These are phyloP conservation scores for Hymenoscyphus scutula DNA, from an alignment of 2,329 filamentous ascomycete genomes.

Conservation along the genomic window DNA sequence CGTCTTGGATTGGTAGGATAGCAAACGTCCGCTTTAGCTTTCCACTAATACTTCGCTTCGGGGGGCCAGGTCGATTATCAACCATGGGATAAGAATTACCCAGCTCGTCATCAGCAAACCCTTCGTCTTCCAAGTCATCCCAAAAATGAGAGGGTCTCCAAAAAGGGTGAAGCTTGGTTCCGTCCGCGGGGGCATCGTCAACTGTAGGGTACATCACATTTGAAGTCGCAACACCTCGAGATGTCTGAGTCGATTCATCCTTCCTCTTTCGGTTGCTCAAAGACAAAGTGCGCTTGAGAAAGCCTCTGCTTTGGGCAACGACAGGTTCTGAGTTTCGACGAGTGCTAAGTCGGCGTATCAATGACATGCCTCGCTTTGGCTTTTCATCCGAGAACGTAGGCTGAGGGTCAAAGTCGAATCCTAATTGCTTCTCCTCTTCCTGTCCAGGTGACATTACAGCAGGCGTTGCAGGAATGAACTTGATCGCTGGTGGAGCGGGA, in stretches of 20 bases:
- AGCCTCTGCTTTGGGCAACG: conserved; percentile 49
- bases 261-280: conserved; percentile 23
- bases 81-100: conserved; percentile 43
- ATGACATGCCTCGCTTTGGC: conserved; percentile 47
- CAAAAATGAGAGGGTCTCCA: conserved; percentile 56
- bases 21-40: conserved; percentile 53
- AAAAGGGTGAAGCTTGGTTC: conserved; percentile 56
- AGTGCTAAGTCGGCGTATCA: conserved; percentile 52
- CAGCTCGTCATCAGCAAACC: conserved; percentile 29
- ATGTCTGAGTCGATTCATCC: conserved; percentile 29
- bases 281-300: conserved; percentile 46
- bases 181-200: conserved; percentile 49
- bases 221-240: conserved; percentile 29
- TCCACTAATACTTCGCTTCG: conserved; percentile 49
- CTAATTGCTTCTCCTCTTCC: conserved; percentile 51
- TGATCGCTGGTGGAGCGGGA: conserved; percentile 54
- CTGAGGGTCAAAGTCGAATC: conserved; percentile 48
- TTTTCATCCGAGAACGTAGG: conserved; percentile 40
- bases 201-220: conserved; percentile 41
- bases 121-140: conserved; percentile 42
- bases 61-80: conserved; percentile 46
- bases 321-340: conserved; percentile 50
- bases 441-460: conserved; percentile 55
- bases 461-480: conserved; percentile 62
- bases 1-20: conserved; percentile 52